Evolutionary conservation across 2,329 filamentous ascomycete species (phyloP).

Genomic region (Hypoxylon sp.): DNA sequence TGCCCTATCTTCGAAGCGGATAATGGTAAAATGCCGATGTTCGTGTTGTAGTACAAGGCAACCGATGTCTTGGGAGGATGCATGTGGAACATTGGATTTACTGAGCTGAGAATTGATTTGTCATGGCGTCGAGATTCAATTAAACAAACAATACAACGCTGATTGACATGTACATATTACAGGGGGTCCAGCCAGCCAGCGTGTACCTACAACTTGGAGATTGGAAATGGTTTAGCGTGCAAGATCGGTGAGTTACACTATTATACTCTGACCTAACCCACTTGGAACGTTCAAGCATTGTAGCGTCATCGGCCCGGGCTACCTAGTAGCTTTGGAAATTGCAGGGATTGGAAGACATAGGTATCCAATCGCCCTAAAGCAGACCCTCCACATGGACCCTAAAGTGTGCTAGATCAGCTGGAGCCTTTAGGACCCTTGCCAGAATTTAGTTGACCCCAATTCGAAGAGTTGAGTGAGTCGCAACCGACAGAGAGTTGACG

Average conservation of each 20-base stretch:
- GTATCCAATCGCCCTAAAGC: slow-evolving; percentile 29
- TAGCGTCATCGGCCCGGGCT: slow-evolving; percentile 32
- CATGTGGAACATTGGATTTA: slow-evolving; percentile 12
- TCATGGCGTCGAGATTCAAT: slow-evolving; percentile 30
- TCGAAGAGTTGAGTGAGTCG: slow-evolving; percentile 12
- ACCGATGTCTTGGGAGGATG: slow-evolving; percentile 2
- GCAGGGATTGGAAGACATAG: slow-evolving; percentile 17
- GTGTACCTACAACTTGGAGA: not conserved
- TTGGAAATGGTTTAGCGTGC: slow-evolving; percentile 3
- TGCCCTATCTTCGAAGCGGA: not conserved
- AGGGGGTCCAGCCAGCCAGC: not conserved
- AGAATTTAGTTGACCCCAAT: slow-evolving; percentile 12
- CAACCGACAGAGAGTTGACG: slow-evolving; percentile 3
- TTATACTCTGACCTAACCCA: slow-evolving; percentile 15
- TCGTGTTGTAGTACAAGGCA: slow-evolving; percentile 9
- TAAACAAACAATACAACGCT: slow-evolving; percentile 22
- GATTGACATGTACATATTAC: not conserved
- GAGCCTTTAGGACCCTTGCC: slow-evolving; percentile 1
- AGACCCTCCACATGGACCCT: slow-evolving; percentile 26
- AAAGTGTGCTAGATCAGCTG: slow-evolving; percentile 2
- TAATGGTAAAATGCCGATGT: slow-evolving; percentile 14
- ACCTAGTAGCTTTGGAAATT: slow-evolving; percentile 8
- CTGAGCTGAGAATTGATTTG: slow-evolving; percentile 26
- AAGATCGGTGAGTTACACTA: not conserved
- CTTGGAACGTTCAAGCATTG: slow-evolving; percentile 9